A percentile compares a stretch with the other conserved stretches of the same genome.
These are phyloP conservation scores for Niebla homalea DNA, from an alignment of 495 filamentous ascomycete genomes.

Conservation along the genomic window DNA sequence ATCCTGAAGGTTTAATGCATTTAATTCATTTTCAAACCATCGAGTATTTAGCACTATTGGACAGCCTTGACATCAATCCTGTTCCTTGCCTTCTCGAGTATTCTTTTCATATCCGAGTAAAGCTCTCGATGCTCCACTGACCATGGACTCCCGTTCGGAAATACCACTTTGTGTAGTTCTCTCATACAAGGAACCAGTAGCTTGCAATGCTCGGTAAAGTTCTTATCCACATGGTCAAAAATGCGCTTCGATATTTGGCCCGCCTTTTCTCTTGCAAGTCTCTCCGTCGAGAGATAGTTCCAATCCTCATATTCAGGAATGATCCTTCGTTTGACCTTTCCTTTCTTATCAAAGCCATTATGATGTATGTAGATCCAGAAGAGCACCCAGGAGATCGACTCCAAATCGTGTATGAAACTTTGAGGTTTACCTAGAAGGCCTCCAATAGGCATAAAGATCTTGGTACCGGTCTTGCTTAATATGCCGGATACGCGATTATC, in stretches of 20 bases:
- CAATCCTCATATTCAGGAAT: slow-evolving; percentile 3
- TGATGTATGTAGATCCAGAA: slow-evolving; percentile 37
- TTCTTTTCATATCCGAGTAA: slow-evolving; percentile 4
- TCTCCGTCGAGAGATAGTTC: background rate
- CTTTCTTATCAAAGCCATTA: slow-evolving; percentile 15
- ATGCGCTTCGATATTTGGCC: slow-evolving; percentile 4
- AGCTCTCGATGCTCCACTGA: background rate
- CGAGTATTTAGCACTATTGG: background rate
- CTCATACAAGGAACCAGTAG: slow-evolving; percentile 10
- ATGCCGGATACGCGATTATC: slow-evolving; percentile 15
- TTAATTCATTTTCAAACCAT: background rate
- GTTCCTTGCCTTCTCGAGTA: slow-evolving; percentile 4
- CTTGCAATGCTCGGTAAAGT: slow-evolving; percentile 2
- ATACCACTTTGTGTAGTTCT: slow-evolving; percentile 8
- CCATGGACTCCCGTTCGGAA: background rate
- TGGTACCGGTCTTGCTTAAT: slow-evolving; percentile 21
- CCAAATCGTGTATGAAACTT: slow-evolving; percentile 25
- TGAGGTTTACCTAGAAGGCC: slow-evolving; percentile 16
- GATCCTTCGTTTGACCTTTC: slow-evolving; percentile 1
- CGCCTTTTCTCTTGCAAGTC: background rate
- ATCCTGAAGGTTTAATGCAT: background rate
- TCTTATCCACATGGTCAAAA: slow-evolving; percentile 3
- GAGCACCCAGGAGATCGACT: slow-evolving; percentile 43
- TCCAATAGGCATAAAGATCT: slow-evolving; percentile 24
- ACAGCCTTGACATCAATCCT: background rate